Conservation (phyloP, 345 rosid genomes). For the Salix dunnii region DNA sequence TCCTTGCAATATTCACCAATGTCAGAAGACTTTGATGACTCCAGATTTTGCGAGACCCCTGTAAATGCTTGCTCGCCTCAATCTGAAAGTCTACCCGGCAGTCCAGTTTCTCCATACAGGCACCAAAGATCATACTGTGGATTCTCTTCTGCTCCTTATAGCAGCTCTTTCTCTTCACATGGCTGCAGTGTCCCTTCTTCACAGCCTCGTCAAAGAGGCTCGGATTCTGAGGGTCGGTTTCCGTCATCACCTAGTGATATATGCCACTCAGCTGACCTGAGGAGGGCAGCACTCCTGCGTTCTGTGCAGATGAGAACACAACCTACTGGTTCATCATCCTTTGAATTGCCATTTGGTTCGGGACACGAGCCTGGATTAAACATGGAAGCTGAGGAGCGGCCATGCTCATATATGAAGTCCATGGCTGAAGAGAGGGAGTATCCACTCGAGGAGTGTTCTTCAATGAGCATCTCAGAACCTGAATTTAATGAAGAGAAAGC, state of each 20-base stretch:
- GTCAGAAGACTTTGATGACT: constrained; percentile 90
- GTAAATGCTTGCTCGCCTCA: constrained; percentile 52
- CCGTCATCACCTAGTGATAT: constrained; percentile 98
- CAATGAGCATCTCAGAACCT: constrained; percentile 40
- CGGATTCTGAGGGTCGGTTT: constrained; percentile 87
- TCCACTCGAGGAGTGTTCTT: constrained; percentile 48
- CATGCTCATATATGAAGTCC: constrained; percentile 56
- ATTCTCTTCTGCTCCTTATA: constrained; percentile 38
- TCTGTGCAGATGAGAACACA: constrained; percentile 96
- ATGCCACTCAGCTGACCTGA: constrained; percentile 89
- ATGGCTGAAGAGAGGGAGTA: constrained; percentile 62
- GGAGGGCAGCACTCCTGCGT: constrained; percentile 84
- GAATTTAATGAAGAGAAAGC: constrained; percentile 49
- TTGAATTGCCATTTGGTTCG: constrained; percentile 43
- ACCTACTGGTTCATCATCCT: constrained; percentile 43
- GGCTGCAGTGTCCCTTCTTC: constrained; percentile 32
- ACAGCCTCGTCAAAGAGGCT: constrained; percentile 67
- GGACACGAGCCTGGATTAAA: constrained; percentile 46
- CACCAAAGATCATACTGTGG: constrained; percentile 53
- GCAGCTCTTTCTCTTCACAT: constrained; percentile 35
- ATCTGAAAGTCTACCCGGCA: constrained; percentile 68
- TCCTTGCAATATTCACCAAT: constrained; percentile 85
- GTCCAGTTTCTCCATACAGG: constrained; percentile 85
- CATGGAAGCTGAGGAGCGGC: constrained; percentile 56
- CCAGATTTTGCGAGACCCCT: constrained; percentile 53